Conservation (phyloP, 2,329 filamentous ascomycete genomes). For the Talaromyces sp. region DNA sequence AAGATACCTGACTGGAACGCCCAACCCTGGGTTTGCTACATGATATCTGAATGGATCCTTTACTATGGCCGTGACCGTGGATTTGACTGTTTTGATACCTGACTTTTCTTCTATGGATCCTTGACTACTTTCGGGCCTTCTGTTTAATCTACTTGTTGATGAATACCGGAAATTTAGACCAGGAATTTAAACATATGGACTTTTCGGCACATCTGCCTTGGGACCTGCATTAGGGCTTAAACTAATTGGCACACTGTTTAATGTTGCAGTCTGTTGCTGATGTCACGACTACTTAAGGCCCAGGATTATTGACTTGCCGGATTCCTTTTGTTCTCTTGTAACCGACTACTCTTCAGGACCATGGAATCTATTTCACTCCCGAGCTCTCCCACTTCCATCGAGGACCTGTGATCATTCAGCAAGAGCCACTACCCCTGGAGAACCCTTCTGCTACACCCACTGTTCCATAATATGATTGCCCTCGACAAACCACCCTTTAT, state of each 20-base stretch:
- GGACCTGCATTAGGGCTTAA: background rate
- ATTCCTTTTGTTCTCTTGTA: background rate
- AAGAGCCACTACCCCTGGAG: background rate
- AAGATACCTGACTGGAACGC: constrained; percentile 1
- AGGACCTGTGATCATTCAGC: background rate
- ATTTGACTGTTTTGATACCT: constrained; percentile 6
- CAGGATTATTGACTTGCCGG: background rate
- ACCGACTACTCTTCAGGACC: background rate
- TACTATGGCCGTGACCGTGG: constrained; percentile 1
- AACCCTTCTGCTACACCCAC: background rate
- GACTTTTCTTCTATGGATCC: constrained; percentile 3
- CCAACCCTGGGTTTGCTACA: background rate
- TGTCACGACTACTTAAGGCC: background rate
- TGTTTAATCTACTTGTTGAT: background rate
- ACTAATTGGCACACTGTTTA: background rate
- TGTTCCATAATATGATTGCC: background rate
- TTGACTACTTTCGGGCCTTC: background rate
- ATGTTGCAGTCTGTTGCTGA: constrained; percentile 6
- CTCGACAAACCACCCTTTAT: too few species aligned
- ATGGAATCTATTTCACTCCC: background rate
- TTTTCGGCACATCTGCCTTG: background rate
- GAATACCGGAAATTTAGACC: background rate
- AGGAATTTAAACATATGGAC: background rate
- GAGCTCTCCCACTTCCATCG: too few species aligned
- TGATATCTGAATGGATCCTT: constrained; percentile 3